These are phyloP conservation scores for Fusarium haematococcum DNA, from an alignment of 2,329 filamentous ascomycete genomes.

Conservation along the genomic window DNA sequence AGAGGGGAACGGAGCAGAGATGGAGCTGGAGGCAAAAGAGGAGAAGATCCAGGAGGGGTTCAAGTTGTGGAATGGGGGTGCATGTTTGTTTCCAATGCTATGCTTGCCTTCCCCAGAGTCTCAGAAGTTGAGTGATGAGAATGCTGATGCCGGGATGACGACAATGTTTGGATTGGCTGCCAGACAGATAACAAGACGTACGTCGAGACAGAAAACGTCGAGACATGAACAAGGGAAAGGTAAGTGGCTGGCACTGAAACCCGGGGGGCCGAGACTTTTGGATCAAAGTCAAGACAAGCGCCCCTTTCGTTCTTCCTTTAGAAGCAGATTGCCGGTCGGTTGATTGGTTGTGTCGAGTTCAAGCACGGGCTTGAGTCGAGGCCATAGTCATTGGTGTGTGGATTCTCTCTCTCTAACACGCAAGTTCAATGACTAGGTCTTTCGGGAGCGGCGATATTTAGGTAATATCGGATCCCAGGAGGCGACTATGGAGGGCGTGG, in stretches of 20 bases:
- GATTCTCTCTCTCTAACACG: not conserved
- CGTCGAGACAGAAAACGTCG: constrained; percentile 17
- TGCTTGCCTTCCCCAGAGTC: constrained; percentile 34
- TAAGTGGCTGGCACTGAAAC: constrained; percentile 23
- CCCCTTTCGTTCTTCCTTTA: constrained; percentile 4
- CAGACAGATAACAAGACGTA: constrained; percentile 21
- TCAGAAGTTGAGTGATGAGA: constrained; percentile 23
- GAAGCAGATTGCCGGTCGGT: not conserved
- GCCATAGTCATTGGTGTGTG: not conserved
- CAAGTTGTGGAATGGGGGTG: constrained; percentile 4
- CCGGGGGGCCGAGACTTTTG: constrained; percentile 12
- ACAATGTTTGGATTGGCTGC: constrained; percentile 12
- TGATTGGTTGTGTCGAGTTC: constrained; percentile 7
- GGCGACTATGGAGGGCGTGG: constrained; percentile 34
- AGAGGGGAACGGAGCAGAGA: not conserved
- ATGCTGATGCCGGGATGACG: constrained; percentile 34
- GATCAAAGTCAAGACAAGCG: constrained; percentile 11
- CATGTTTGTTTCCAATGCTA: constrained; percentile 10
- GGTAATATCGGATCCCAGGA: constrained; percentile 21
- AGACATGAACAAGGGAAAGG: constrained; percentile 9
- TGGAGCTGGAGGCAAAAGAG: not conserved
- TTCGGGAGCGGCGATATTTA: constrained; percentile 35
- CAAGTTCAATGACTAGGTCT: not conserved
- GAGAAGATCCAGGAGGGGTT: constrained; percentile 1
- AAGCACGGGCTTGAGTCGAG: constrained; percentile 13